Evolutionary conservation across 257 asterid genomes (phyloP).

Genomic region (Cordia subcordata): DNA sequence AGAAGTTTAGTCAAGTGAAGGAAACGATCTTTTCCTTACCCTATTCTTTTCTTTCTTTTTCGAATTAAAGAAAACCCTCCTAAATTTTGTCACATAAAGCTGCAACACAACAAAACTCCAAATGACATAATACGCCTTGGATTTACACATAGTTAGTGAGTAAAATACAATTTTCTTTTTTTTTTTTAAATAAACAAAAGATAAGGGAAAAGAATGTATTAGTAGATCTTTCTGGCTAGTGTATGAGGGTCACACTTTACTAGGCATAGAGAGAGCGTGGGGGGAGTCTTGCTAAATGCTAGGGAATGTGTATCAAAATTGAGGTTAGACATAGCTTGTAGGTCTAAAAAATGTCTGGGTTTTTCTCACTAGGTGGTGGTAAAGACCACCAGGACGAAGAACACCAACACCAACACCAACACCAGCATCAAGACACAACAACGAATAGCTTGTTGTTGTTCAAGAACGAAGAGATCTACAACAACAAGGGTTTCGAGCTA

Average conservation of each 20-base stretch:
- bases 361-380: slow-evolving; percentile 61
- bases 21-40: slow-evolving; percentile 23
- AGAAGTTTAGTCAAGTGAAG: slow-evolving; percentile 10
- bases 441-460: slow-evolving; percentile 38
- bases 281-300: slow-evolving; percentile 41
- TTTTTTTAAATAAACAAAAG: background rate
- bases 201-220: background rate
- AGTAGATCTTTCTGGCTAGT: slow-evolving; percentile 7
- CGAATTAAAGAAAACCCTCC: slow-evolving; percentile 31
- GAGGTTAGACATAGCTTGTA: slow-evolving; percentile 31
- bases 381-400: slow-evolving; percentile 9
- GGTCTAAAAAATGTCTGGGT: slow-evolving; percentile 61
- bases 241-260: background rate
- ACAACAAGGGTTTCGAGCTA: slow-evolving; percentile 76
- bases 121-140: slow-evolving; percentile 7
- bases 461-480: slow-evolving; percentile 69
- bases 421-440: slow-evolving; percentile 7
- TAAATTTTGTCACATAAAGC: slow-evolving; percentile 28
- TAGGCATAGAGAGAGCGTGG: slow-evolving; percentile 14
- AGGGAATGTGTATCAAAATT: slow-evolving; percentile 42
- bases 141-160: slow-evolving; percentile 17
- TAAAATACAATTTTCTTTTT: no score
- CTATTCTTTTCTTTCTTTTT: no score
- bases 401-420: slow-evolving; percentile 22
- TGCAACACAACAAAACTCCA: slow-evolving; percentile 32